Conservation (phyloP, 1,139 yeast genomes). For the Pichia sp. region DNA sequence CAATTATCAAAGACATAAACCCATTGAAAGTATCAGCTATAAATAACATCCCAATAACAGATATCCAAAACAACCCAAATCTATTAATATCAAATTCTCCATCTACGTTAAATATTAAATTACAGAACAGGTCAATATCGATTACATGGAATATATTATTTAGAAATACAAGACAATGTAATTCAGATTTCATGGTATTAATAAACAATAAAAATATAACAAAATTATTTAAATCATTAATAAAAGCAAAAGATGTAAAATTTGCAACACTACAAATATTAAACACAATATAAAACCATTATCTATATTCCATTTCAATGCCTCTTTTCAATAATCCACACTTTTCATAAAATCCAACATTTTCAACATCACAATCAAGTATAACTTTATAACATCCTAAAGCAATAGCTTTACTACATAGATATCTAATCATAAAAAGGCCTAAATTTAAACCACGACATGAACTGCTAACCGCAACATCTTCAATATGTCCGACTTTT, state of each 20-base stretch:
- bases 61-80: not conserved
- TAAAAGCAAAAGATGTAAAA: slow-evolving; percentile 7
- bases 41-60: not conserved
- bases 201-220: not conserved
- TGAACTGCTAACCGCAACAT: slow-evolving; percentile 68
- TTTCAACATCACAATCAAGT: slow-evolving; percentile 78
- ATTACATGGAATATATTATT: slow-evolving; percentile 9
- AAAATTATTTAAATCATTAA: slow-evolving; percentile 2
- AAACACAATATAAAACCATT: slow-evolving; percentile 8
- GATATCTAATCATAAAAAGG: slow-evolving; percentile 50
- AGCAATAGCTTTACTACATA: slow-evolving; percentile 53
- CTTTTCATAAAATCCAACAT: slow-evolving; percentile 81
- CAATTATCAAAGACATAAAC: slow-evolving; percentile 6
- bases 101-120: not conserved
- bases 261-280: slow-evolving; percentile 9
- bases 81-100: slow-evolving; percentile 7
- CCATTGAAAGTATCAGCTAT: not conserved
- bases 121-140: not conserved
- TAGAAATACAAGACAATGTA: slow-evolving; percentile 1
- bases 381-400: slow-evolving; percentile 82
- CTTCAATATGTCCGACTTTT: slow-evolving; percentile 89
- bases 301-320: slow-evolving; percentile 54
- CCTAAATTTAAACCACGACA: slow-evolving; percentile 89
- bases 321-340: slow-evolving; percentile 70
- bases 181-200: slow-evolving; percentile 5